Evolutionary conservation across 2,329 filamentous ascomycete genomes (phyloP).

Genomic region (Emergomyces orientalis): DNA sequence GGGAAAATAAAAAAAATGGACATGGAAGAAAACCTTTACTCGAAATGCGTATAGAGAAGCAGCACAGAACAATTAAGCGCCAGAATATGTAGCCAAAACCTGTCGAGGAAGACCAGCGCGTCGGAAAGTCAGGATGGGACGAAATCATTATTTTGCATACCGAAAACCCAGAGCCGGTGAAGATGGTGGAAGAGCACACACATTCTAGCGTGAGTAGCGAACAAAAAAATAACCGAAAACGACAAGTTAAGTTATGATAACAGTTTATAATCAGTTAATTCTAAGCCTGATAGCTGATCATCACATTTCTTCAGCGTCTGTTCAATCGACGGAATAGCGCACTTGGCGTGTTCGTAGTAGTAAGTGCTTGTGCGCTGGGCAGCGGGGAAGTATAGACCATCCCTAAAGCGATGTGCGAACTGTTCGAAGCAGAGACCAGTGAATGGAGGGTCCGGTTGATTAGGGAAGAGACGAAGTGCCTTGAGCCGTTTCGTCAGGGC

Average conservation of each 20-base stretch:
- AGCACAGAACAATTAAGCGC: background rate
- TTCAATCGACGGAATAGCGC: constrained; percentile 16
- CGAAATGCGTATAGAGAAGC: background rate
- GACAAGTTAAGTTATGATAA: background rate
- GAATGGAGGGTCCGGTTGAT: constrained; percentile 14
- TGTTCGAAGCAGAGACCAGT: constrained; percentile 15
- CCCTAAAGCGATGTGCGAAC: constrained; percentile 14
- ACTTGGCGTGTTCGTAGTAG: constrained; percentile 16
- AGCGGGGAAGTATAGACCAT: constrained; percentile 16
- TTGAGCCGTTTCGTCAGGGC: constrained; percentile 14
- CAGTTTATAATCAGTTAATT: constrained; percentile 13
- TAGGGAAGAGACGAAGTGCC: constrained; percentile 13
- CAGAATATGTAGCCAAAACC: background rate
- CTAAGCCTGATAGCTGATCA: constrained; percentile 12
- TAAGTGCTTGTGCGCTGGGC: constrained; percentile 17
- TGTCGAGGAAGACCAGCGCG: background rate
- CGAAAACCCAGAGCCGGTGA: background rate
- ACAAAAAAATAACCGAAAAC: background rate
- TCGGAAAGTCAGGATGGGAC: background rate
- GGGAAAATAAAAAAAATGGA: background rate
- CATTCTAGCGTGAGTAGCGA: background rate
- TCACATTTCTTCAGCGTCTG: constrained; percentile 12
- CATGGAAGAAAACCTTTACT: background rate
- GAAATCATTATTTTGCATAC: background rate
- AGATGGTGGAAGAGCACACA: background rate